Conservation (phyloP, 2,329 filamentous ascomycete species). For the Intubia oerlemansii region DNA sequence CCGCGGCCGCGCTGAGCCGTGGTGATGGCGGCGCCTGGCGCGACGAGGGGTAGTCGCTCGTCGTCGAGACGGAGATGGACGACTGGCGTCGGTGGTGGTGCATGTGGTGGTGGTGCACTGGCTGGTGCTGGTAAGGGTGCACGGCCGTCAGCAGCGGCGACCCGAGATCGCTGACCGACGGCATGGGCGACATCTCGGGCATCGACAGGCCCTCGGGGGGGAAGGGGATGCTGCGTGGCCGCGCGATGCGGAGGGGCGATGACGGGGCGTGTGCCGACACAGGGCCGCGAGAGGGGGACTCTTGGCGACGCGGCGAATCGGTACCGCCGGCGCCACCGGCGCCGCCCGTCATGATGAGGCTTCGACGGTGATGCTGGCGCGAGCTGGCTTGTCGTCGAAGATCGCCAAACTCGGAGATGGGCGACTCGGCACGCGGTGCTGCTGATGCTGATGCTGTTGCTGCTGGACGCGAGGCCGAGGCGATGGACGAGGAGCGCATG, state of each 20-base stretch:
- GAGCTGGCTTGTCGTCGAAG: conserved; percentile 58
- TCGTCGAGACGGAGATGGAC: conserved; percentile 41
- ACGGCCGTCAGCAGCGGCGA: conserved; percentile 37
- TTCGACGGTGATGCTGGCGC: conserved; percentile 67
- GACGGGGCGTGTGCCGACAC: conserved; percentile 40
- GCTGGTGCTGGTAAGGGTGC: conserved; percentile 45
- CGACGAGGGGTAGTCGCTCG: conserved; percentile 25
- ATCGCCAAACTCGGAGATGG: conserved; percentile 64
- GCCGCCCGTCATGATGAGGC: conserved; percentile 56
- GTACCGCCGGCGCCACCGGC: too few relatives aligned
- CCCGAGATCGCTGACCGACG: conserved; percentile 62
- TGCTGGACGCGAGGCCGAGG: too few relatives aligned
- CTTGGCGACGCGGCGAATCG: conserved; percentile 56
- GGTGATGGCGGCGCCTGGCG: conserved; percentile 57
- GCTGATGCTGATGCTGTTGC: too few relatives aligned
- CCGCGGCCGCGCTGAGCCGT: conserved; percentile 46
- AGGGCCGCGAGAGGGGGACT: conserved; percentile 60
- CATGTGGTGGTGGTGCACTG: conserved; percentile 19
- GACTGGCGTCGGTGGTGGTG: conserved; percentile 74
- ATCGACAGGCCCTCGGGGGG: conserved; percentile 50
- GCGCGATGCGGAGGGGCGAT: conserved; percentile 69
- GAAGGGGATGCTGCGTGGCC: conserved; percentile 44
- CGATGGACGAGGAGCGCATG: conserved; percentile 54
- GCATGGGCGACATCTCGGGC: conserved; percentile 74
- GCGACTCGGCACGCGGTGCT: conserved; percentile 63